Evolutionary conservation across 768 basidiomycete genomes (phyloP).

Genomic region (Agrocybe praecox): DNA sequence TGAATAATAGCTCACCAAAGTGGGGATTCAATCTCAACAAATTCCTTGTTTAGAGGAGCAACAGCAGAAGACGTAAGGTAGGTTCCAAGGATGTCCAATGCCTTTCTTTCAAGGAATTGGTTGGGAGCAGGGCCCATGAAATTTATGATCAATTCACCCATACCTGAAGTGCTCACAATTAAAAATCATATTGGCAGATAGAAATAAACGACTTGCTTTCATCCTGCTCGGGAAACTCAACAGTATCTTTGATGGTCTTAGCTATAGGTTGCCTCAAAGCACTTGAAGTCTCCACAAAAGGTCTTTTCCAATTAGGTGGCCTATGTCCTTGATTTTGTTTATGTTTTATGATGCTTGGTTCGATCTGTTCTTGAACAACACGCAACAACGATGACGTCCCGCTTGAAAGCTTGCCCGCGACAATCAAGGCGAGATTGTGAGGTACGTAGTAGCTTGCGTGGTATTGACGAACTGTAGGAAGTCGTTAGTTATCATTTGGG

Average conservation of each 20-base stretch:
- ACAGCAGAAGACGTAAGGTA: conserved; percentile 88
- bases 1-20: conserved; percentile 61
- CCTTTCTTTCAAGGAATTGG: conserved; percentile 77
- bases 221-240: conserved; percentile 97
- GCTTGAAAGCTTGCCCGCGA: conserved; percentile 82
- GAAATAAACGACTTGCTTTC: conserved; percentile 55
- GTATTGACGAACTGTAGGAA: conserved; percentile 78
- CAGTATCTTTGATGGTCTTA: conserved; percentile 56
- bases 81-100: conserved; percentile 80
- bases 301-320: conserved; percentile 88
- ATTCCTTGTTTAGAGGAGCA: conserved; percentile 88
- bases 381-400: conserved; percentile 76
- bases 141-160: conserved; percentile 81
- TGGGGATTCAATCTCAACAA: conserved; percentile 88
- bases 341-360: conserved; percentile 80
- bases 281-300: conserved; percentile 88
- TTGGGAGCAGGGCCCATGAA: conserved; percentile 80
- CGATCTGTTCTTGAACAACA: conserved; percentile 81
- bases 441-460: conserved; percentile 91
- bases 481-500: conserved; percentile 3
- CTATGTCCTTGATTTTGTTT: conserved; percentile 68
- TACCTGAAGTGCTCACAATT: conserved; percentile 32
- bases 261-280: conserved; percentile 56
- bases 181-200: background rate
- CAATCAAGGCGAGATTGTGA: conserved; percentile 88